phyloP scores from a whole-genome alignment of 2,329 filamentous ascomycete genomes.

The Atkinsonella texensis region DNA sequence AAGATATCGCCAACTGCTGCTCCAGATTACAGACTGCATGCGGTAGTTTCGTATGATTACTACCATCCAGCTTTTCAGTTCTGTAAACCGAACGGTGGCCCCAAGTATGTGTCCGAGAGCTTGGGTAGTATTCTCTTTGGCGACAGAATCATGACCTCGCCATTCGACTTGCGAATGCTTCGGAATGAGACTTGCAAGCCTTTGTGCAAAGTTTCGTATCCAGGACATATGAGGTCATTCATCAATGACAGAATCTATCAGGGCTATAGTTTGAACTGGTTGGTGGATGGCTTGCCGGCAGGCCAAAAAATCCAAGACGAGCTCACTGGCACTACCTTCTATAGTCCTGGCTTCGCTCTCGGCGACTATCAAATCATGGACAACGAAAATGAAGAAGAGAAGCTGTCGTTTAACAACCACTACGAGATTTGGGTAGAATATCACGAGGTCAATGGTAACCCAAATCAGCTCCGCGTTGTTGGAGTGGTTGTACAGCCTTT shows the following conservation, averaged over 20 bases:
- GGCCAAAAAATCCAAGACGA: conserved; percentile 73
- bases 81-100: conserved; percentile 66
- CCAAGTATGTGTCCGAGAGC: conserved; percentile 65
- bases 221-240: conserved; percentile 57
- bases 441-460: conserved; percentile 58
- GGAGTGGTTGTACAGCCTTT: conserved; percentile 79
- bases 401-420: conserved; percentile 73
- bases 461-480: conserved; percentile 71
- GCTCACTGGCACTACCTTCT: conserved; percentile 66
- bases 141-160: conserved; percentile 93
- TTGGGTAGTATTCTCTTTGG: conserved; percentile 94
- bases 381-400: conserved; percentile 36
- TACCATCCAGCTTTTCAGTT: conserved; percentile 83
- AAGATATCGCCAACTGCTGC: conserved; percentile 77
- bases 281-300: conserved; percentile 87
- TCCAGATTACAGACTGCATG: conserved; percentile 70
- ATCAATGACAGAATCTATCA: conserved; percentile 73
- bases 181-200: conserved; percentile 78
- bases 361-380: conserved; percentile 45
- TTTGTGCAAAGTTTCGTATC: conserved; percentile 57
- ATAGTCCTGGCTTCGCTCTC: conserved; percentile 68
- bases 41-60: conserved; percentile 94
- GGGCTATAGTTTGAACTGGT: conserved; percentile 88
- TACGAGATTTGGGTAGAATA: conserved; percentile 93
- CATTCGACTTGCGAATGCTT: conserved; percentile 79